Evolutionary conservation across 1,139 yeast genomes (phyloP).

Genomic region (Taphrina pruni): DNA sequence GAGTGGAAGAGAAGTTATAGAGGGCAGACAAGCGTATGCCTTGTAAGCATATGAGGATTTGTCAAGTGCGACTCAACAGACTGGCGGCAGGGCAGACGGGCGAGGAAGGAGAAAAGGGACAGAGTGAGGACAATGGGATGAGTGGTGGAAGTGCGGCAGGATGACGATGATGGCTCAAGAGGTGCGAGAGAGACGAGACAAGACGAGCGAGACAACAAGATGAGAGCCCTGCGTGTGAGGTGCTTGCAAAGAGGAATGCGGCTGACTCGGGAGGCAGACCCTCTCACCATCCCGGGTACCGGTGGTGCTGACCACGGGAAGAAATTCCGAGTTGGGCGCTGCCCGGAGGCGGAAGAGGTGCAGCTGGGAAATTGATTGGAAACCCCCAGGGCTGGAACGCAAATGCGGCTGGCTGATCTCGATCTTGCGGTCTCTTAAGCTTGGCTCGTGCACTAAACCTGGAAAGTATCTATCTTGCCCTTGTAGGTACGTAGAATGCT

Average conservation of each 20-base stretch:
- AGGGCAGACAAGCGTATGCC: background rate
- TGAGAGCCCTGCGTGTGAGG: background rate
- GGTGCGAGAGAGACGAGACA: background rate
- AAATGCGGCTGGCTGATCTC: too few species aligned
- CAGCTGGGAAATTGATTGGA: too few species aligned
- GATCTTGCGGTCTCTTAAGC: too few species aligned
- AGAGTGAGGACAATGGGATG: conserved; percentile 10
- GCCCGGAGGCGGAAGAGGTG: background rate
- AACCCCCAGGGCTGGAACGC: too few species aligned
- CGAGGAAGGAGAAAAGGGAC: background rate
- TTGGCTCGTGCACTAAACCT: too few species aligned
- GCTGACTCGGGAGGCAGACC: conserved; percentile 1
- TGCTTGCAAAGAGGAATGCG: background rate
- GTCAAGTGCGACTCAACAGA: background rate
- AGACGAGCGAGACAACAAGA: conserved; percentile 7
- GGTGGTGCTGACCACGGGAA: too few species aligned
- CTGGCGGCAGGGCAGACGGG: background rate
- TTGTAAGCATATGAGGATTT: too few species aligned
- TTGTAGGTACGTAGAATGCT: too few species aligned
- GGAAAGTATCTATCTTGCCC: too few species aligned
- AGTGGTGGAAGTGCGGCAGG: conserved; percentile 9
- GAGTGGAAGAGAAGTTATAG: background rate
- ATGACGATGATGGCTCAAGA: conserved; percentile 12
- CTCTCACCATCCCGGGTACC: background rate
- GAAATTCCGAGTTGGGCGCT: too few species aligned